phyloP scores from a whole-genome alignment of 2,329 filamentous ascomycete species.

The Pestalotiopsis sp. region DNA sequence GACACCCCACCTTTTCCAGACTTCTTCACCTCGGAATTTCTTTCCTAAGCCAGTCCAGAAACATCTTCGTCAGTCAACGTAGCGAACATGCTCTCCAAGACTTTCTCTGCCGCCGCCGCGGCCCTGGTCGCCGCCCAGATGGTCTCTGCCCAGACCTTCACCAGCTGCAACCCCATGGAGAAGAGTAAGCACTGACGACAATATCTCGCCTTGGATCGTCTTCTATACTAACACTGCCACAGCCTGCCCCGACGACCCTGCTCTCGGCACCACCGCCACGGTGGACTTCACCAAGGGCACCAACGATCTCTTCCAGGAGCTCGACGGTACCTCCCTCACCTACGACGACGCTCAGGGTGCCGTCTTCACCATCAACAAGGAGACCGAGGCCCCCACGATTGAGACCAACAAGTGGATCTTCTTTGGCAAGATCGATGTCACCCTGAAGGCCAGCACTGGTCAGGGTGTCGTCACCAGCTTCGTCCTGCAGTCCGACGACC shows the following conservation, averaged over 20 bases:
- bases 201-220: not conserved
- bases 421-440: conserved; percentile 86
- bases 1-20: not conserved
- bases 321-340: conserved; percentile 49
- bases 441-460: conserved; percentile 78
- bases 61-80: not conserved
- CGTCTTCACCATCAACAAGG: conserved; percentile 68
- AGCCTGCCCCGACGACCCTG: conserved; percentile 75
- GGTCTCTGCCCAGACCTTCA: conserved; percentile 59
- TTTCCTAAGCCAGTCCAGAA: not conserved
- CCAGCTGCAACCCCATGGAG: conserved; percentile 58
- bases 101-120: conserved; percentile 47
- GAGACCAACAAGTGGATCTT: conserved; percentile 87
- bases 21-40: not conserved
- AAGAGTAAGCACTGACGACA: conserved; percentile 40
- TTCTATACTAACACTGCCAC: conserved; percentile 23
- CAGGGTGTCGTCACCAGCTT: conserved; percentile 86
- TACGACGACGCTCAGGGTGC: conserved; percentile 52
- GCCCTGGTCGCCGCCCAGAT: conserved; percentile 52
- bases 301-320: conserved; percentile 57
- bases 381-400: conserved; percentile 72
- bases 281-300: conserved; percentile 80
- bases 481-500: conserved; percentile 85
- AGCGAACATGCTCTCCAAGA: conserved; percentile 48
- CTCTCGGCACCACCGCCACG: conserved; percentile 64